phyloP scores from a whole-genome alignment of 2,329 filamentous ascomycete genomes.

The Teratosphaeriaceae sp. region DNA sequence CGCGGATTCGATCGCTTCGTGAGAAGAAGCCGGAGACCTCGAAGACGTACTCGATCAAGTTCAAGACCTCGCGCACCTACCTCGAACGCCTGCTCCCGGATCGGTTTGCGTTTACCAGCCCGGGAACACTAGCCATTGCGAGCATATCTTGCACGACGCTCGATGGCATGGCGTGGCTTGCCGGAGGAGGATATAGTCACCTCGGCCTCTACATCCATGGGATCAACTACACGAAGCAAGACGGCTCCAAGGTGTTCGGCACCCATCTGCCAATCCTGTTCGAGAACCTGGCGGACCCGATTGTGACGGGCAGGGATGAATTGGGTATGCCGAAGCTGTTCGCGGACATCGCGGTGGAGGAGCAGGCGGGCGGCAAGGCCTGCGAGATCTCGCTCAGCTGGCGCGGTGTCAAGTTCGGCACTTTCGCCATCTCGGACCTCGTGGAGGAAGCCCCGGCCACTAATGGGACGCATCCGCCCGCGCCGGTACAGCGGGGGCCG shows the following conservation, averaged over 20 bases:
- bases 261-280: slow-evolving; percentile 53
- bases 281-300: slow-evolving; percentile 53
- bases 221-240: slow-evolving; percentile 47
- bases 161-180: slow-evolving; percentile 53
- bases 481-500: slow-evolving; percentile 3
- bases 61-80: slow-evolving; percentile 35
- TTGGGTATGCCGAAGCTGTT: slow-evolving; percentile 52
- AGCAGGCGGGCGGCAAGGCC: slow-evolving; percentile 7
- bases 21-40: slow-evolving; percentile 24
- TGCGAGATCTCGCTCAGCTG: slow-evolving; percentile 22
- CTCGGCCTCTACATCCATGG: slow-evolving; percentile 58
- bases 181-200: slow-evolving; percentile 52
- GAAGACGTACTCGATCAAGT: slow-evolving; percentile 34
- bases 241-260: slow-evolving; percentile 44
- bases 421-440: slow-evolving; percentile 25
- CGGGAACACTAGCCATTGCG: slow-evolving; percentile 34
- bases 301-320: slow-evolving; percentile 54
- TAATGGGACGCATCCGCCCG: not conserved
- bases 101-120: slow-evolving; percentile 30
- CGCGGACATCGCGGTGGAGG: slow-evolving; percentile 20
- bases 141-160: slow-evolving; percentile 35
- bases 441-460: slow-evolving; percentile 4
- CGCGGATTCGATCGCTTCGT: slow-evolving; percentile 7
- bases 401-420: slow-evolving; percentile 30
- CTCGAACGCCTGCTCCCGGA: slow-evolving; percentile 36